Percentiles rank a stretch among this genome's conserved stretches.
Conservation (phyloP, 1,139 yeast genomes). For the Debaryomyces sp. region DNA sequence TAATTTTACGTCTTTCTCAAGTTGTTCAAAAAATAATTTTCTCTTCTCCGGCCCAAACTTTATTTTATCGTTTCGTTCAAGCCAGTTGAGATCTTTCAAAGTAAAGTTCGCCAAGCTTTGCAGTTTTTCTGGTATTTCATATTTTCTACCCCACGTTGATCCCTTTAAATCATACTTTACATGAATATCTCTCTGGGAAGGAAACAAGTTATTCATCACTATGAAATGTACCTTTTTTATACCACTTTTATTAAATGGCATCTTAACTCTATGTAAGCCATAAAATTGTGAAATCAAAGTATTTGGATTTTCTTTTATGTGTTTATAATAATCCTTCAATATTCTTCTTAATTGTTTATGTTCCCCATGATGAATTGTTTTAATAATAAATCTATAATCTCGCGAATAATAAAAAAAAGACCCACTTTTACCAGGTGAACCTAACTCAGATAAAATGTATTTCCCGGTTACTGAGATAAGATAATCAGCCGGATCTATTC, state of each 20-base stretch:
- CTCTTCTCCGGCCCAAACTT: constrained; percentile 74
- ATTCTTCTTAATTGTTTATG: constrained; percentile 80
- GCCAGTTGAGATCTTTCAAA: constrained; percentile 87
- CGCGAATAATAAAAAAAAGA: constrained; percentile 94
- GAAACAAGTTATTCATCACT: constrained; percentile 96
- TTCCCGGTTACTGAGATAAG: constrained; percentile 89
- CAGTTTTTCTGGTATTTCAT: constrained; percentile 33
- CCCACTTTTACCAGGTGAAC: constrained; percentile 97
- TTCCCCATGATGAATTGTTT: constrained; percentile 93
- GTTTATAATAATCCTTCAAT: constrained; percentile 75
- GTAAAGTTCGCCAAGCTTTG: constrained; percentile 44
- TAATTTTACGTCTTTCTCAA: constrained; percentile 73
- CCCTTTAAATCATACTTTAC: constrained; percentile 91
- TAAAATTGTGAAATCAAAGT: constrained; percentile 92
- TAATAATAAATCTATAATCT: constrained; percentile 91
- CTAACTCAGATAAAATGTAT: constrained; percentile 87
- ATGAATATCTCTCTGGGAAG: constrained; percentile 90
- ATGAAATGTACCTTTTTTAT: constrained; percentile 86
- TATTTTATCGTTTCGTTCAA: constrained; percentile 63
- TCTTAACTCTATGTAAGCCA: constrained; percentile 91
- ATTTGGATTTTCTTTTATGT: constrained; percentile 82
- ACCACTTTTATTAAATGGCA: constrained; percentile 60
- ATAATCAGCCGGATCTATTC: constrained; percentile 95
- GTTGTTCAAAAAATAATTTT: constrained; percentile 62
- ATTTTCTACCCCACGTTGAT: constrained; percentile 81